phyloP scores from a whole-genome alignment of 2,329 filamentous ascomycete genomes.

The Hirsutella minnesotensis region DNA sequence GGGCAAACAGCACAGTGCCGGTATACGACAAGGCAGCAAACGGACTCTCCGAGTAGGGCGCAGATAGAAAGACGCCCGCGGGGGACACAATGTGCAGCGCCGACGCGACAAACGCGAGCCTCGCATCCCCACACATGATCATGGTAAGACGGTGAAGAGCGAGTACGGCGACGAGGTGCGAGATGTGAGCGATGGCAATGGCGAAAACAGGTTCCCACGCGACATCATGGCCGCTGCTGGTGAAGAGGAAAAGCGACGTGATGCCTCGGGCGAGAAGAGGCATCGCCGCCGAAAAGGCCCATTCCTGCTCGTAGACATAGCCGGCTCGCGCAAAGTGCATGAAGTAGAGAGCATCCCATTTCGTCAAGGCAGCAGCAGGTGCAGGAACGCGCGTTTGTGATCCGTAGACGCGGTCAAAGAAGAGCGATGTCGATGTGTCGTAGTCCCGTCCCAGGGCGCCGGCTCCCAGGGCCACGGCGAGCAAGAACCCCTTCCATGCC shows the following conservation, averaged over 20 bases:
- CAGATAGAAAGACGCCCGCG: constrained; percentile 78
- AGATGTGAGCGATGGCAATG: constrained; percentile 55
- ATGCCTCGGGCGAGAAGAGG: constrained; percentile 29
- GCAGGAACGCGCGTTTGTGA: constrained; percentile 26
- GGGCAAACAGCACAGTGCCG: constrained; percentile 59
- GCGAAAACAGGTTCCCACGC: constrained; percentile 39
- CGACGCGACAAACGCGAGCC: constrained; percentile 56
- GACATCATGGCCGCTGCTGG: constrained; percentile 11
- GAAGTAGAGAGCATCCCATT: constrained; percentile 79
- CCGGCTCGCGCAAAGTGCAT: constrained; percentile 49
- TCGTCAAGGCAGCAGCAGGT: constrained; percentile 46
- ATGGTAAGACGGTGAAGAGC: constrained; percentile 56
- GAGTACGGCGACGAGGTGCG: constrained; percentile 66
- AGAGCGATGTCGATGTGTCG: constrained; percentile 60
- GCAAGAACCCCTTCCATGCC: constrained; percentile 55
- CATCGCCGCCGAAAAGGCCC: constrained; percentile 57
- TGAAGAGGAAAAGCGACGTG: constrained; percentile 15
- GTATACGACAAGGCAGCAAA: constrained; percentile 69
- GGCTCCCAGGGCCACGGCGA: constrained; percentile 42
- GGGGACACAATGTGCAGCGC: constrained; percentile 74
- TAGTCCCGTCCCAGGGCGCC: constrained; percentile 49
- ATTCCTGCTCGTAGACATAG: constrained; percentile 70
- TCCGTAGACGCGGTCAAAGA: constrained; percentile 22
- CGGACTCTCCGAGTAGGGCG: constrained; percentile 71
- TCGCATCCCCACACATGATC: constrained; percentile 37